Percentiles rank a stretch among this genome's conserved stretches.
phyloP scores from a whole-genome alignment of 192 early-diverging fungal species.

The Martensiomyces pterosporus region DNA sequence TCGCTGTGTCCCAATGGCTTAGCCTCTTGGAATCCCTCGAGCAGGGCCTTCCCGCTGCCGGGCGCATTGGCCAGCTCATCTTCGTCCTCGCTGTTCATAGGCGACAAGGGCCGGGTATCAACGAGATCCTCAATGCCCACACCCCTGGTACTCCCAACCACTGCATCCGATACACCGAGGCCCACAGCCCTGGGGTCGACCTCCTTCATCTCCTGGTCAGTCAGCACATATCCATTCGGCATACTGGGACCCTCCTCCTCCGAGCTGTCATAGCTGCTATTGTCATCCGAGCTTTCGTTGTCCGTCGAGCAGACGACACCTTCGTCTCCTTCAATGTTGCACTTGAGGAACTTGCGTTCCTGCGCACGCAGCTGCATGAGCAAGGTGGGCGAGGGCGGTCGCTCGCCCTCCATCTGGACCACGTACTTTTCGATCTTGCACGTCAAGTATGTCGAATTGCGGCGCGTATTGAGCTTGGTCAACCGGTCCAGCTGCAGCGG shows the following conservation, averaged over 20 bases:
- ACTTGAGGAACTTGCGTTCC: constrained; percentile 6
- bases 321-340: neutral
- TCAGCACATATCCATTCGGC: too few species aligned
- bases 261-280: neutral
- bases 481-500: constrained; percentile 43
- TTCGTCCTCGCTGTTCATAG: neutral
- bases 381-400: constrained; percentile 38
- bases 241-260: too few species aligned
- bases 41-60: neutral
- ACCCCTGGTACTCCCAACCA: too few species aligned
- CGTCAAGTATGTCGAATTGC: constrained; percentile 44
- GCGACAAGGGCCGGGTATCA: constrained; percentile 12
- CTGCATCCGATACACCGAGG: too few species aligned
- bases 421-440: constrained; percentile 29
- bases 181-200: too few species aligned
- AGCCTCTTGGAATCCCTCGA: neutral
- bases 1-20: neutral
- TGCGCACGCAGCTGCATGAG: constrained; percentile 33
- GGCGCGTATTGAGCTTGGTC: constrained; percentile 45
- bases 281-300: neutral
- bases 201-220: too few species aligned
- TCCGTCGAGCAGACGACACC: constrained; percentile 1
- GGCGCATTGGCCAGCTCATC: neutral
- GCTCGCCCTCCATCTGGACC: constrained; percentile 13
- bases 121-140: neutral